Evolutionary conservation across 495 filamentous ascomycete species (phyloP).

Genomic region (Cercophora samala): DNA sequence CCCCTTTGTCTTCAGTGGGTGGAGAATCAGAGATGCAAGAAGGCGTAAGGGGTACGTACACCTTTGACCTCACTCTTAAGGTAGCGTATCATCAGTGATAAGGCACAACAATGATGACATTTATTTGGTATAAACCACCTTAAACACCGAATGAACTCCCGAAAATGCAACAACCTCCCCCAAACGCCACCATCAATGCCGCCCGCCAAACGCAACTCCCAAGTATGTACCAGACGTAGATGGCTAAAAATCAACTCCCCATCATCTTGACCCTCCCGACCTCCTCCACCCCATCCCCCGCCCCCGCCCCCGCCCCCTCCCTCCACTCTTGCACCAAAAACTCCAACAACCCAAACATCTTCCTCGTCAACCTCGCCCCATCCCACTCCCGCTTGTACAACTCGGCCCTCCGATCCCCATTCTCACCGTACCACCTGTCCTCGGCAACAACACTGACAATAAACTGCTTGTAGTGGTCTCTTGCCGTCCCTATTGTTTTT

Average conservation of each 20-base stretch:
- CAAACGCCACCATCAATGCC: neutral
- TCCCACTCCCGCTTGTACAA: slow-evolving; percentile 7
- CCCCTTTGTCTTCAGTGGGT: slow-evolving; percentile 10
- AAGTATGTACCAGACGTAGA: too few relatives aligned
- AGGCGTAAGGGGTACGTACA: too few relatives aligned
- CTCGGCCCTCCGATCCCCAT: neutral
- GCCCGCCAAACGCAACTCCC: neutral
- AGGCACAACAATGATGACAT: too few relatives aligned
- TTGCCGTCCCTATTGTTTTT: slow-evolving; percentile 4
- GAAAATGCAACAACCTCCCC: neutral
- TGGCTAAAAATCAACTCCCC: neutral
- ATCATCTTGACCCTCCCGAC: neutral
- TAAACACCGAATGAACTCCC: too few relatives aligned
- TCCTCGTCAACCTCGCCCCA: slow-evolving; percentile 6
- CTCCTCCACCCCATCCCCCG: neutral
- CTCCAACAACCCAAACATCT: slow-evolving; percentile 13
- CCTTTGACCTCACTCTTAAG: too few relatives aligned
- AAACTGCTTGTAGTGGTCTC: slow-evolving; percentile 20
- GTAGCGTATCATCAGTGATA: too few relatives aligned
- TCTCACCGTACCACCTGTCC: slow-evolving; percentile 6
- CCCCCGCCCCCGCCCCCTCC: neutral
- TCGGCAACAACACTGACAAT: slow-evolving; percentile 15
- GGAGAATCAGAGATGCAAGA: slow-evolving; percentile 1
- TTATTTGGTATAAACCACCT: too few relatives aligned
- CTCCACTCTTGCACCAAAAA: slow-evolving; percentile 15